These are phyloP conservation scores for Penicillium vulpinum DNA, from an alignment of 2,329 filamentous ascomycete species.

Conservation along the genomic window DNA sequence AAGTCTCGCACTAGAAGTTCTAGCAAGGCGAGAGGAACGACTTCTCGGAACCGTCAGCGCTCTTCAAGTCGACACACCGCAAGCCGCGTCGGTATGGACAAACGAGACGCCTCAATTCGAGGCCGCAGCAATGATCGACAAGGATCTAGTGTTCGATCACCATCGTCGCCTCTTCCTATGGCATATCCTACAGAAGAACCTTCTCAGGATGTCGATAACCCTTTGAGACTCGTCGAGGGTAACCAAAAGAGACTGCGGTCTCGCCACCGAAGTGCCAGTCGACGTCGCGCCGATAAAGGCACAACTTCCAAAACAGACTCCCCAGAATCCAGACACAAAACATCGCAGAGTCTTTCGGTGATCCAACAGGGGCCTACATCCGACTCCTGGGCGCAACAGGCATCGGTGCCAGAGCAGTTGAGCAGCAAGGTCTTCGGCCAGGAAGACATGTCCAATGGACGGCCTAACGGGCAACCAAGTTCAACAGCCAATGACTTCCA, in stretches of 20 bases:
- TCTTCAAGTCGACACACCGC: conserved; percentile 47
- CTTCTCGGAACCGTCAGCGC: conserved; percentile 38
- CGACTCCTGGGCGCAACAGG: conserved; percentile 20
- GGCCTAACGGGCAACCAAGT: conserved; percentile 9
- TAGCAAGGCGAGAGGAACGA: conserved; percentile 56
- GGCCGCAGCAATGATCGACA: conserved; percentile 65
- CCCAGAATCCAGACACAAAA: conserved; percentile 44
- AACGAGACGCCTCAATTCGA: conserved; percentile 38
- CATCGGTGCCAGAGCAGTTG: conserved; percentile 25
- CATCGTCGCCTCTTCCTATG: conserved; percentile 78
- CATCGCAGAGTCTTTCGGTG: conserved; percentile 37
- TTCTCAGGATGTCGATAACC: conserved; percentile 64
- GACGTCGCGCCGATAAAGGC: conserved; percentile 45
- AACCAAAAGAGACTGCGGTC: conserved; percentile 50
- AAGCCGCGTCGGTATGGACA: conserved; percentile 36
- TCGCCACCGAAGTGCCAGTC: conserved; percentile 54
- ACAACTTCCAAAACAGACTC: conserved; percentile 50
- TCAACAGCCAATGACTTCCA: conserved; percentile 24
- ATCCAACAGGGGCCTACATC: conserved; percentile 11
- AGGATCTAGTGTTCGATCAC: conserved; percentile 65
- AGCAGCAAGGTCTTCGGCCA: conserved; percentile 13
- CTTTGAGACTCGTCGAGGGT: conserved; percentile 45
- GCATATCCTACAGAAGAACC: conserved; percentile 48
- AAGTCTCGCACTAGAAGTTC: conserved; percentile 33
- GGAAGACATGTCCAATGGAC: conserved; percentile 4